Base-by-base conservation (phyloP, 768 basidiomycete species). In the Cubamyces lactineus region DNA sequence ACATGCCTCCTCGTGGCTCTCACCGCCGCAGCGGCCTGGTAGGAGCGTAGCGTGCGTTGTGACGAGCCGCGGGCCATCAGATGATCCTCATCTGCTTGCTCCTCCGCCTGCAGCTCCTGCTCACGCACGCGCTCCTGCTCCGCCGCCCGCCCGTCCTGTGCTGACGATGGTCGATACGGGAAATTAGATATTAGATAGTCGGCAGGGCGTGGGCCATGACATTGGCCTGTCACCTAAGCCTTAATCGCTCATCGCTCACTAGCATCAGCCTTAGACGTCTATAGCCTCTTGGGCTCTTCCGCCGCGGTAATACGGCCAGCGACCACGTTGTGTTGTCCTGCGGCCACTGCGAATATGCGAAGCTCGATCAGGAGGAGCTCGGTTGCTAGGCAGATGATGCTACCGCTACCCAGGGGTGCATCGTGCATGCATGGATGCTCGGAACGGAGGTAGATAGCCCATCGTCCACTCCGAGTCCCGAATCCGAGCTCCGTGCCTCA, bases 361-460 rank as follows among this genome's bases (percentile, higher is more conserved):
- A 26, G 1, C 39, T 5, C 23, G n/a, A 45, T 13, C 45, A 40
- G 38, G 54, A 28, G 17, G 15, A 39, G 41, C 56, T 52, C 62
- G 53, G 58, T 64, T 64, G 58, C 63, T 56, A 60, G 48, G 58
- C 30, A 56, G 21, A 59, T 59, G 57, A 38, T 62, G 53, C 53
- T 45, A 55, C 17, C 34, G 34, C 34, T 34, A 11, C 9, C 34
- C 34, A 34, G 34, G 9, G 34, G 34, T 7, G 4, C 28, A 3
- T 34, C 34, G 34, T 34, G 9, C 9, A 1, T 34, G 34, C 34
- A 34, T 24, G 38, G 24, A 34, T 17, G 46, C 53, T 56, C 53
- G 50, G 59, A 59, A 45, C 63, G 58, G 63, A 59, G 48, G 49
- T 17, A 47, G 51, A 53, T 60, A 40, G 15, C 23, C 17, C 34